Conservation (phyloP, 306 rosid species). For the Fagus crenata region DNA sequence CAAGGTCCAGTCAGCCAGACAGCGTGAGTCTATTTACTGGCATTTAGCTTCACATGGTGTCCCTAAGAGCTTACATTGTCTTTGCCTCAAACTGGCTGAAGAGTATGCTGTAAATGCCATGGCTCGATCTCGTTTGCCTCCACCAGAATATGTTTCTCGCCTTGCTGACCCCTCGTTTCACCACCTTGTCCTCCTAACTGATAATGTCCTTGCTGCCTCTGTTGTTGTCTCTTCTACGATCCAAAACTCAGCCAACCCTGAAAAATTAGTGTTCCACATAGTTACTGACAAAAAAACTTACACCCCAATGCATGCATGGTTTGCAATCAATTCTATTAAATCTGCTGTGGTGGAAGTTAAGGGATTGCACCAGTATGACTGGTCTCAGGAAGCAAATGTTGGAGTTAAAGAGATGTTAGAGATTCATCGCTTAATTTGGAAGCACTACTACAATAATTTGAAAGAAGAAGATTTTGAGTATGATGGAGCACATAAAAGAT, state of each 20-base stretch:
- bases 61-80: slow-evolving; percentile 78
- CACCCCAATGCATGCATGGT: slow-evolving; percentile 96
- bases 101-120: slow-evolving; percentile 78
- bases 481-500: slow-evolving; percentile 44
- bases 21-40: slow-evolving; percentile 78
- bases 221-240: slow-evolving; percentile 72
- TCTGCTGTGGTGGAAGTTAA: slow-evolving; percentile 76
- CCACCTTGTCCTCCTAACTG: slow-evolving; percentile 79
- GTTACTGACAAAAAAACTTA: slow-evolving; percentile 88
- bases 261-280: slow-evolving; percentile 72
- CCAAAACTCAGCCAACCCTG: slow-evolving; percentile 66
- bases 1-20: slow-evolving; percentile 68
- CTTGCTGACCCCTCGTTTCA: slow-evolving; percentile 67
- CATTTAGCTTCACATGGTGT: slow-evolving; percentile 88
- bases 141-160: slow-evolving; percentile 72
- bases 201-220: slow-evolving; percentile 89
- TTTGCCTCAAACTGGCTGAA: slow-evolving; percentile 79
- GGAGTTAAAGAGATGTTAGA: slow-evolving; percentile 72
- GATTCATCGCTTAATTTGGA: slow-evolving; percentile 74
- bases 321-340: slow-evolving; percentile 64
- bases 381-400: slow-evolving; percentile 77
- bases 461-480: slow-evolving; percentile 43
- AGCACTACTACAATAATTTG: slow-evolving; percentile 48
- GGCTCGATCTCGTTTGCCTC: slow-evolving; percentile 81
- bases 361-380: slow-evolving; percentile 90